Evolutionary conservation across 257 asterid species (phyloP).

Genomic region (Cynanchum wilfordii): DNA sequence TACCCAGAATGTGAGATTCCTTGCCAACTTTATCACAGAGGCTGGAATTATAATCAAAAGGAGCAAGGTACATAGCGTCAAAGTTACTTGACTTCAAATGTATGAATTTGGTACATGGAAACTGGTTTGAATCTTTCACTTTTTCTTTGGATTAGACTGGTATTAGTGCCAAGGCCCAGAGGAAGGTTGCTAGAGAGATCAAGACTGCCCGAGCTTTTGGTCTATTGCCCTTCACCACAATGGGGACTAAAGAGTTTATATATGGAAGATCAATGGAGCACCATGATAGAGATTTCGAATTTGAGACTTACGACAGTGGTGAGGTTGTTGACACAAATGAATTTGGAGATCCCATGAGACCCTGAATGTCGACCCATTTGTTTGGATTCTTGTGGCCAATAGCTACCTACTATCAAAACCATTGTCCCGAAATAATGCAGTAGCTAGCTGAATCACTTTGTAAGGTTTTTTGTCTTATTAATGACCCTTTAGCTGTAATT

Average conservation of each 20-base stretch:
- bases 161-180: slow-evolving; percentile 54
- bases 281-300: slow-evolving; percentile 34
- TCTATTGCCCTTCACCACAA: slow-evolving; percentile 89
- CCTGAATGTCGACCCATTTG: background rate
- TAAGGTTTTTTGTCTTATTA: background rate
- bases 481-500: background rate
- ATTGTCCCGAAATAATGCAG: background rate
- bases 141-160: slow-evolving; percentile 24
- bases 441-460: background rate
- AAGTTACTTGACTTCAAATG: background rate
- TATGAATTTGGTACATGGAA: background rate
- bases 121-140: background rate
- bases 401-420: background rate
- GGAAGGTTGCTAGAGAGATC: slow-evolving; percentile 62
- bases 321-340: slow-evolving; percentile 39
- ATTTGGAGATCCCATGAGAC: slow-evolving; percentile 1
- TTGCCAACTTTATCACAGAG: slow-evolving; percentile 79
- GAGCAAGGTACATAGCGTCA: slow-evolving; percentile 54
- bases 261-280: slow-evolving; percentile 70
- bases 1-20: slow-evolving; percentile 80
- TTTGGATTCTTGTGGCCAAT: background rate
- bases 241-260: slow-evolving; percentile 76
- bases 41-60: slow-evolving; percentile 83
- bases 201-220: slow-evolving; percentile 97
- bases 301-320: slow-evolving; percentile 22